Conservation (phyloP, 179 eudicot genomes). For the Beta lomatogona region DNA sequence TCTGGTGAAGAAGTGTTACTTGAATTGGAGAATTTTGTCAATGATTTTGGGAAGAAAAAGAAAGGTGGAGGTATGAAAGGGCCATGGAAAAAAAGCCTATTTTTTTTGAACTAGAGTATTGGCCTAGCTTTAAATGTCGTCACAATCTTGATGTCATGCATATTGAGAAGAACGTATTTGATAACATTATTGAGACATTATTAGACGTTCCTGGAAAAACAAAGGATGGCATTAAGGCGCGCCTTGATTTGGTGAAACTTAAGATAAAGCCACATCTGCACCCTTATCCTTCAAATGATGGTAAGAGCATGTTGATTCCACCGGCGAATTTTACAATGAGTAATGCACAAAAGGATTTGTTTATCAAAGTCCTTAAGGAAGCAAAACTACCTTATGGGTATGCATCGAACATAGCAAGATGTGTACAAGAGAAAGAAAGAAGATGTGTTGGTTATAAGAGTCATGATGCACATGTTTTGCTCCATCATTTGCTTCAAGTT, state of each 20-base stretch:
- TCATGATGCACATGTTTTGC: too few species aligned
- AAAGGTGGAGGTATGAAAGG: background rate
- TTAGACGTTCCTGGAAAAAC: background rate
- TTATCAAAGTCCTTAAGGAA: too few species aligned
- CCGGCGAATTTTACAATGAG: too few species aligned
- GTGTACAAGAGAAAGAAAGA: too few species aligned
- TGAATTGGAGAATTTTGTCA: background rate
- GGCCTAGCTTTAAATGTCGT: background rate
- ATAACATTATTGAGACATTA: background rate
- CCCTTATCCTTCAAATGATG: too few species aligned
- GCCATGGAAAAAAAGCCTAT: background rate
- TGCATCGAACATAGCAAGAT: too few species aligned
- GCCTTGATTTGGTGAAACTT: too few species aligned
- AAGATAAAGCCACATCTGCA: background rate
- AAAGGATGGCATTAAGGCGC: background rate
- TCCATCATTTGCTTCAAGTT: too few species aligned
- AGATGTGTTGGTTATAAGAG: too few species aligned
- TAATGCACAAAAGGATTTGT: too few species aligned
- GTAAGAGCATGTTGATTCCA: too few species aligned
- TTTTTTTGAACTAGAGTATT: background rate
- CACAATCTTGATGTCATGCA: constrained; percentile 3
- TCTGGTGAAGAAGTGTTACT: background rate
- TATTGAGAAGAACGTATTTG: background rate
- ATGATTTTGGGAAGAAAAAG: background rate
- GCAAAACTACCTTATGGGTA: too few species aligned